These are phyloP conservation scores for Mariannaea elegans DNA, from an alignment of 2,329 filamentous ascomycete species.

Conservation along the genomic window DNA sequence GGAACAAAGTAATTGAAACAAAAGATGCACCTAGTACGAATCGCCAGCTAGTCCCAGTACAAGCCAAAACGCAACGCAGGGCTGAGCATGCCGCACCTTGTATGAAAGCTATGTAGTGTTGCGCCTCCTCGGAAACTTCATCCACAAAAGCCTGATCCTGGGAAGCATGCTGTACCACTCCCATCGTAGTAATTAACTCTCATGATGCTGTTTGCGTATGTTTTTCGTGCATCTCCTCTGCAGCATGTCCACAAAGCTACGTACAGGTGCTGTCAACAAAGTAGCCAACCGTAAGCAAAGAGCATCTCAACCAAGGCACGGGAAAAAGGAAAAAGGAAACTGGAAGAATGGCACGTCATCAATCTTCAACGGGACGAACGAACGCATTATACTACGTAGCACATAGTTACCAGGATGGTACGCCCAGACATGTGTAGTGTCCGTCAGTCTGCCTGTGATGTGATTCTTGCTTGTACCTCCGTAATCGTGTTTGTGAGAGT, in stretches of 20 bases:
- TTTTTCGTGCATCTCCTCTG: neutral
- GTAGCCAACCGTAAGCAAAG: neutral
- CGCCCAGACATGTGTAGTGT: neutral
- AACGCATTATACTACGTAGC: neutral
- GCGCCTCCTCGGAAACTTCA: slow-evolving; percentile 10
- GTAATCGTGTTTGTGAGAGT: too few relatives aligned
- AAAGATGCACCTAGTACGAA: neutral
- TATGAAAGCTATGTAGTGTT: neutral
- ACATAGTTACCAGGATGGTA: slow-evolving; percentile 2
- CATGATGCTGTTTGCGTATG: neutral
- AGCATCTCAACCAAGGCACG: neutral
- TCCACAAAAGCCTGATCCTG: neutral
- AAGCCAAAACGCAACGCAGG: slow-evolving; percentile 2
- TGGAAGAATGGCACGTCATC: neutral
- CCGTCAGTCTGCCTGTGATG: neutral
- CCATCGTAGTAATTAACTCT: neutral
- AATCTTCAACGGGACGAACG: neutral
- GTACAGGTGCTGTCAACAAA: neutral
- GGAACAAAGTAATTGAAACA: too few relatives aligned
- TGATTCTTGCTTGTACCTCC: too few relatives aligned
- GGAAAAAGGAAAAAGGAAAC: neutral
- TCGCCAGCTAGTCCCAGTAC: slow-evolving; percentile 8
- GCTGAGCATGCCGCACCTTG: slow-evolving; percentile 17
- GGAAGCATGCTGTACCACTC: neutral
- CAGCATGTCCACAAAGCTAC: neutral